Percentiles rank a stretch among this genome's conserved stretches.
Evolutionary conservation across 148 eudicot genomes (phyloP).

Genomic region (Fagopyrum tataricum): DNA sequence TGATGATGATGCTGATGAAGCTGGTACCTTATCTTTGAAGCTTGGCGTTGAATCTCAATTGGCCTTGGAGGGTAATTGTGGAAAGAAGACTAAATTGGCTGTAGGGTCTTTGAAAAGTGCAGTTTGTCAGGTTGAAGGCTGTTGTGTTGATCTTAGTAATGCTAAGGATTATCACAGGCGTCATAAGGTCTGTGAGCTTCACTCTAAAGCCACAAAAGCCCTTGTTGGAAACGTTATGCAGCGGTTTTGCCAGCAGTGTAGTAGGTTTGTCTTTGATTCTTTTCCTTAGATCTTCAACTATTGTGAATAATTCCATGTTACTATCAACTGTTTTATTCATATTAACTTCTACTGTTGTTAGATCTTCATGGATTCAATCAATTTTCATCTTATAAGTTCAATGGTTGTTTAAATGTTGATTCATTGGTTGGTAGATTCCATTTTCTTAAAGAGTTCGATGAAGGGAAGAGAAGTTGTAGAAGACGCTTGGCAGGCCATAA

Average conservation of each 20-base stretch:
- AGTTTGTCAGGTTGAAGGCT: conserved; percentile 15
- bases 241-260: conserved; percentile 25
- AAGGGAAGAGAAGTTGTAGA: conserved; percentile 95
- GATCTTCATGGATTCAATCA: neutral
- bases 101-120: neutral
- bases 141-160: conserved; percentile 12
- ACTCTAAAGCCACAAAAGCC: conserved; percentile 18
- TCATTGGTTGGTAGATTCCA: conserved; percentile 59
- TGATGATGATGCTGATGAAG: conserved; percentile 30
- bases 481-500: conserved; percentile 96
- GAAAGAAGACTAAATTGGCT: conserved; percentile 54
- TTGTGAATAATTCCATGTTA: neutral
- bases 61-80: conserved; percentile 21
- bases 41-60: conserved; percentile 38
- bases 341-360: neutral
- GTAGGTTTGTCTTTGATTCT: conserved; percentile 16
- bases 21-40: conserved; percentile 52
- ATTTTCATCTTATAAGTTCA: neutral
- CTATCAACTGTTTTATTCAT: neutral
- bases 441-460: conserved; percentile 87
- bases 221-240: conserved; percentile 15
- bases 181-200: conserved; percentile 20
- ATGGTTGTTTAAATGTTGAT: neutral
- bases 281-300: neutral
- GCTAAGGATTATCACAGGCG: conserved; percentile 16